Evolutionary conservation across 805 yeast genomes (phyloP).

Genomic region (Lachancea nothofagi): DNA sequence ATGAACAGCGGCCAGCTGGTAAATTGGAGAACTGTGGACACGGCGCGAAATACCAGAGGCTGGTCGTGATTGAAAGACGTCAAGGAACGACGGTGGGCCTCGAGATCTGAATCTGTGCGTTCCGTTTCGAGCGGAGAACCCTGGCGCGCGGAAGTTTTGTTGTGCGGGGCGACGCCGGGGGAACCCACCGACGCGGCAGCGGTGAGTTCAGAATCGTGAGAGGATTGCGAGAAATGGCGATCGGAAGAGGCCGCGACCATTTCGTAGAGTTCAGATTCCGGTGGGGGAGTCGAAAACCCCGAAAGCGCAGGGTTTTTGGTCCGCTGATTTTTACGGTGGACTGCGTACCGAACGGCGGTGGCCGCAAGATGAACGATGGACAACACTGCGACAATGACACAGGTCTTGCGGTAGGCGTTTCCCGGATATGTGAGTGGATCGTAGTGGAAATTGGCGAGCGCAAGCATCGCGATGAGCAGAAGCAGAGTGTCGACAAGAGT

Average conservation of each 20-base stretch:
- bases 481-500: conserved; percentile 6
- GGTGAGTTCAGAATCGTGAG: conserved; percentile 12
- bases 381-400: conserved; percentile 51
- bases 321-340: not conserved
- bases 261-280: conserved; percentile 1
- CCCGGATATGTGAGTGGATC: too few species aligned
- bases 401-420: conserved; percentile 66
- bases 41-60: conserved; percentile 20
- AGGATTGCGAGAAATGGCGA: conserved; percentile 8
- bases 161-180: conserved; percentile 33
- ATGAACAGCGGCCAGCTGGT: conserved; percentile 63
- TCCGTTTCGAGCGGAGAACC: conserved; percentile 1
- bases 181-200: conserved; percentile 9
- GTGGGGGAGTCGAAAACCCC: not conserved
- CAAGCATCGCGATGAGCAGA: conserved; percentile 45
- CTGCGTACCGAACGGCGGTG: conserved; percentile 46
- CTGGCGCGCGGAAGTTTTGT: conserved; percentile 32
- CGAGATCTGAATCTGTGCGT: not conserved
- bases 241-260: conserved; percentile 8
- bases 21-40: conserved; percentile 39
- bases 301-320: conserved; percentile 36
- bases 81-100: conserved; percentile 6
- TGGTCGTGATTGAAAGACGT: not conserved
- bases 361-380: conserved; percentile 48
- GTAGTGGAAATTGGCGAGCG: conserved; percentile 56